Evolutionary conservation across 306 rosid species (phyloP), one percentile per base, ranked within the genome.

Genomic region (Erythrophleum fordii): DNA sequence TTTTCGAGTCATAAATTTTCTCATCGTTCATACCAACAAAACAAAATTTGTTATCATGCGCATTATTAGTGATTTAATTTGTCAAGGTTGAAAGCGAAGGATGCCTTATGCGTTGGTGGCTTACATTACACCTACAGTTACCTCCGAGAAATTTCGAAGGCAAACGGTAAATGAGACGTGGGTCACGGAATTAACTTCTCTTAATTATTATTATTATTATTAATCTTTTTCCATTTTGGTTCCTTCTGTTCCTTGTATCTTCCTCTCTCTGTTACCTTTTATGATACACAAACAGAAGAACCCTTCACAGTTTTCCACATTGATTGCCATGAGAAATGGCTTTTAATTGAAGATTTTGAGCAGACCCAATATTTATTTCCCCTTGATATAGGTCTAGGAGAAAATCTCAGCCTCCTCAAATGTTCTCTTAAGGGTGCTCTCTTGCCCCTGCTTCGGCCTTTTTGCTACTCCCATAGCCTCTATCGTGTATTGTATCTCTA

Each of bases 91-190:
- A 14, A n/a, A 18, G 5, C 5, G 11, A 52, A 52, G 3, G 42
- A 39, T 5, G 42, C 6, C 1, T 39, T 0, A 52, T 52, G 3
- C 59, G 3, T 6, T 52, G 59, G 59, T 51, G 56, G 23, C 5
- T 51, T 14, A 48, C 16, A 45, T 11, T 45, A 7, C 45, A 12
- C 11, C 49, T 46, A 20, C 73, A 41, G 73, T 68, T 68, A 68
- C 20, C 39, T 12, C 37, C 14, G 14, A 69, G 37, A 69, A 45
- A 23, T 25, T 69, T 6, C 5, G 4, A 44, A 69, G 42, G 68
- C 69, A 53, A 58, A 76, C 64, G 73, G 55, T 25, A 45, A 69
- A 69, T 13, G 41, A 44, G 58, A 69, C 39, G 58, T 25, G 56
- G 56, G 75, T 8, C 56, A 23, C 23, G 1, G n/a, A 25, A 69